Conservation (phyloP, 2,329 filamentous ascomycete genomes). For the Monosporascus sp. region DNA sequence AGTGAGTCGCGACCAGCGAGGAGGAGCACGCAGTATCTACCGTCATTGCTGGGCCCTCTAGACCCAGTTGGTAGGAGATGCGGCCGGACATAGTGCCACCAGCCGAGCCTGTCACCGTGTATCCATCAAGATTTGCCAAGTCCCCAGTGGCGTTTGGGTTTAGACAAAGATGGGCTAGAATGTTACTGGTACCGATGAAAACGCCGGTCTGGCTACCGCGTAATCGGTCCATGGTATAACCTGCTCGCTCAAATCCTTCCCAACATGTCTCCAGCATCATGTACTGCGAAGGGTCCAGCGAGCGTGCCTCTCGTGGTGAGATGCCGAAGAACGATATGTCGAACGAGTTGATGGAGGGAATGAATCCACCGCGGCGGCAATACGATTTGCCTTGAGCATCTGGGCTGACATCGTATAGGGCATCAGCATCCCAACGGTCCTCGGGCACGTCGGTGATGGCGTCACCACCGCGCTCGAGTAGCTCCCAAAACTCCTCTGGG, state of each 20-base stretch:
- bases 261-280: conserved; percentile 21
- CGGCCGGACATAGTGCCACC: conserved; percentile 19
- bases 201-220: conserved; percentile 20
- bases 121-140: conserved; percentile 17
- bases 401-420: conserved; percentile 9
- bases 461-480: conserved; percentile 23
- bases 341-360: conserved; percentile 15
- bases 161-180: conserved; percentile 8
- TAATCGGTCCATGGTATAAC: conserved; percentile 18
- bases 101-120: conserved; percentile 21
- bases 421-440: conserved; percentile 22
- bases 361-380: conserved; percentile 18
- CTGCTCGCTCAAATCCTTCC: conserved; percentile 22
- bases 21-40: conserved; percentile 22
- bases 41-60: conserved; percentile 22
- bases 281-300: conserved; percentile 19
- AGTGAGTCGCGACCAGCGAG: conserved; percentile 15
- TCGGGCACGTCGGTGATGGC: conserved; percentile 22
- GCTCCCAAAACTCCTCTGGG: conserved; percentile 29
- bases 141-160: too few species aligned
- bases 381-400: conserved; percentile 34
- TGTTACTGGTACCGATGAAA: conserved; percentile 21
- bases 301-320: conserved; percentile 19
- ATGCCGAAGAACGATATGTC: conserved; percentile 22
- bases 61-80: conserved; percentile 19